Evolutionary conservation across 192 early-diverging fungal genomes (phyloP), one percentile per base, ranked within the genome.

Genomic region (Glomus cerebriforme): DNA sequence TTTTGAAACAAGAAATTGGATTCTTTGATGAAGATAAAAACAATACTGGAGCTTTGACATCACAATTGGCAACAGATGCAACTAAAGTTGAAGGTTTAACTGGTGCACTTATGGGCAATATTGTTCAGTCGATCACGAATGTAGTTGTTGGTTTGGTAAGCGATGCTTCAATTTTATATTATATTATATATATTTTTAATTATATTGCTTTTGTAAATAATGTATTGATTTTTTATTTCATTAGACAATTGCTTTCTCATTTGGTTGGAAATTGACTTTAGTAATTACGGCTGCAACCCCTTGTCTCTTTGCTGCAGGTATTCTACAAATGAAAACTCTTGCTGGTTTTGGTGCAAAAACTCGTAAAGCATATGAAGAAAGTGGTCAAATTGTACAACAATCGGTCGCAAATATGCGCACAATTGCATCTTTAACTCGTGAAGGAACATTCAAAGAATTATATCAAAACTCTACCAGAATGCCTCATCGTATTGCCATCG

Each of bases 381-480:
- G 91, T 47, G 94, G 93, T 73, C 90, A 96, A 83, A 88, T 94
- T 75, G 94, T 96, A 24, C 87, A 88, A 82, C 95, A 96, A 83
- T 92, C 94, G 9, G 92, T 98, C 19, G 83, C 88, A 22, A 91
- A 93, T 68, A 92, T 98, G 62, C 92, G 94, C 27, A 98, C 96
- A 1, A 93, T 98, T 24, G 90, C 91, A 37, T 85, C 94, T 6
- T 86, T 98, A n/a, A 91, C 87, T 15, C 87, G 90, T 63, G 91
- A 96, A 80, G 78, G 84, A 35, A 81, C 82, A 26, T 98, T 98
- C 78, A 88, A 91, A 73, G 70, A 81, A 13, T 81, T 85, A 45
- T 98, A 92, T 79, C 45, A 79, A 15, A 79, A 81, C 1, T 87
- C 90, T 62, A 91, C 91, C 75, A 78, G 84, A 7, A 83, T 79